Percentiles rank a stretch among this genome's conserved stretches.
Conservation (phyloP, 352 stramenopile genomes). For the Hyaloperonospora arabidopsidis region DNA sequence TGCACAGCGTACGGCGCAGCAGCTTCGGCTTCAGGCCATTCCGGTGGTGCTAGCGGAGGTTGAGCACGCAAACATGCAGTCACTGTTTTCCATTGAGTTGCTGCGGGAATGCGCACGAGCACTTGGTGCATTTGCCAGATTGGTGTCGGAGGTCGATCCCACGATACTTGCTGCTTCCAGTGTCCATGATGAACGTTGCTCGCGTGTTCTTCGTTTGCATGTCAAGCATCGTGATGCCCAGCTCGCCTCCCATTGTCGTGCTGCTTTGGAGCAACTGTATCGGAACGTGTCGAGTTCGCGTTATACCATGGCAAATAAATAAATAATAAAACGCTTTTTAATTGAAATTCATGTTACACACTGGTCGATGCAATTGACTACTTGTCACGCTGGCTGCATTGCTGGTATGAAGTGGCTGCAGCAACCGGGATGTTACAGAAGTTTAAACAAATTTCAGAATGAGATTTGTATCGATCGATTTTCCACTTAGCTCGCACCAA, state of each 20-base stretch:
- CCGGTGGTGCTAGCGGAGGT: conserved; percentile 40
- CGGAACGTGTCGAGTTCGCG: too few species aligned
- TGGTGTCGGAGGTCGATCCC: conserved; percentile 34
- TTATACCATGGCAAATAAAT: too few species aligned
- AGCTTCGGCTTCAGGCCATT: conserved; percentile 42
- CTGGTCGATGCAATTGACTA: too few species aligned
- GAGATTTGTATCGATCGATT: too few species aligned
- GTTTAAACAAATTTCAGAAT: too few species aligned
- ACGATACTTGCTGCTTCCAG: conserved; percentile 12
- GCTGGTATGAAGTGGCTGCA: too few species aligned
- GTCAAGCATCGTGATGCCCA: conserved; percentile 57
- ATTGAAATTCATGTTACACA: too few species aligned
- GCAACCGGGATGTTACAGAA: too few species aligned
- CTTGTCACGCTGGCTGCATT: too few species aligned
- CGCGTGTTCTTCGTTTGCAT: conserved; percentile 41
- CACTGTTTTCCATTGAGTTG: conserved; percentile 59
- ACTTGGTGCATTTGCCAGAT: conserved; percentile 40
- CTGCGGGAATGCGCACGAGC: conserved; percentile 65
- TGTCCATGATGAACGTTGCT: conserved; percentile 22
- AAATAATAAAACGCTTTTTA: too few species aligned
- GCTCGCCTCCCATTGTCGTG: conserved; percentile 46
- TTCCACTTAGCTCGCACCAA: too few species aligned
- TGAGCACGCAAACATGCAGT: conserved; percentile 35
- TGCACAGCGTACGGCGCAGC: conserved; percentile 25
- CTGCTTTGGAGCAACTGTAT: conserved; percentile 36